Base-by-base conservation (phyloP, 306 rosid genomes). In the Cucumis sativus region DNA sequence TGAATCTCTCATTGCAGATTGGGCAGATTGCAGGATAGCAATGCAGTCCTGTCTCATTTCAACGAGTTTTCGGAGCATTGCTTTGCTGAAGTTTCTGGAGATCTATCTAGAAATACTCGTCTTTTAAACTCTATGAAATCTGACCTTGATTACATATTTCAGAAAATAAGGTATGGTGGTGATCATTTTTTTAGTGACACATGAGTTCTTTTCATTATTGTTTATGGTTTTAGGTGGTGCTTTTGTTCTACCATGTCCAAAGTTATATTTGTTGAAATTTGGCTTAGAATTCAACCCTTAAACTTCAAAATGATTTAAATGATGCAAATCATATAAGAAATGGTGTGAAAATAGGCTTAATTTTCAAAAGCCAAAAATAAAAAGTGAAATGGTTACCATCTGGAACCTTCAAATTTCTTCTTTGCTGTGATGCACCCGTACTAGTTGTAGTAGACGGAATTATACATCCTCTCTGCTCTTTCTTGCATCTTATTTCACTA, bases 21-120 rank as follows among this genome's bases (percentile, higher is more conserved):
- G 82, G 99, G 99, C 82, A 95, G 99, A 81, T 88, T 95, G 83
- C 99, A 92, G 86, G 97, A 95, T 39, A 91, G 93, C 83, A 92
- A 90, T 77, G 99, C 97, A 6, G 97, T 92, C 0, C 84, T 95
- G 71, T 87, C 97, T 1, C 97, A 95, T 84, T 95, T 90, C 65
- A 95, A 89, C 58, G 99, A 95, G 23, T 88, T 87, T 87, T 95
- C 97, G 60, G 93, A 90, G 78, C 64, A 92, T 65, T 89, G 97
- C 79, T 92, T 70, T 56, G 70, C 89, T n/a, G 90, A 88, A 79
- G 86, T 88, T 83, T 87, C 93, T 56, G 97, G 89, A 61, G 97
- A 95, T 64, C 80, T 90, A 57, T 67, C 87, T 0, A 85, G 82
- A 77, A 87, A 92, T 80, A 88, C 97, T 10, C 90, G 96, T 43